A percentile compares a stretch with the other conserved stretches of the same genome.
These are phyloP conservation scores for Eurotiales sp. DNA, from an alignment of 2,329 filamentous ascomycete genomes.

Conservation along the genomic window DNA sequence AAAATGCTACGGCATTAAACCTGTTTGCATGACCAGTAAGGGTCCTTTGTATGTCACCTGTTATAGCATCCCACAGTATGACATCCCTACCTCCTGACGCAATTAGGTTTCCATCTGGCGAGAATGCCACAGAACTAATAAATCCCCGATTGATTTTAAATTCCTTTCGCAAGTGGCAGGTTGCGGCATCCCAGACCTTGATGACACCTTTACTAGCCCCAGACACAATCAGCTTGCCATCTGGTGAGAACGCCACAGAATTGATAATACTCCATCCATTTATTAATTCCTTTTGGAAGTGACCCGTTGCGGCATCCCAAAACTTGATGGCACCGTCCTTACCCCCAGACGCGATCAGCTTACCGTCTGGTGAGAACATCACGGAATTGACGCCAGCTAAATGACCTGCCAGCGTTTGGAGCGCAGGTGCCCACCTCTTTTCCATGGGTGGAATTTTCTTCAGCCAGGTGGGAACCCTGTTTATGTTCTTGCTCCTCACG, in stretches of 20 bases:
- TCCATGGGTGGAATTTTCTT: neutral
- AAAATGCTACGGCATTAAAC: too few relatives aligned
- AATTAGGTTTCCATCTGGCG: neutral
- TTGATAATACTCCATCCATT: neutral
- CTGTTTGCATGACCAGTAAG: too few relatives aligned
- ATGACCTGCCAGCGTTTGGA: neutral
- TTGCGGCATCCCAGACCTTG: neutral
- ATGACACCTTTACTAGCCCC: neutral
- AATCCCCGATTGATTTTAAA: neutral
- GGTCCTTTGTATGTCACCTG: too few relatives aligned
- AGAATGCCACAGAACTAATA: neutral
- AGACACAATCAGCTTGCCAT: neutral
- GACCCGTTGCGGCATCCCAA: neutral
- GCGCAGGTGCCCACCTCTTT: neutral
- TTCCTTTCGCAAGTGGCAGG: neutral
- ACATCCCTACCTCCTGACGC: neutral
- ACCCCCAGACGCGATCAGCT: neutral
- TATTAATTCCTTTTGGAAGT: neutral
- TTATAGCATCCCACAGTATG: neutral
- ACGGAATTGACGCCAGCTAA: conserved; percentile 1
- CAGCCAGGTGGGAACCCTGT: neutral
- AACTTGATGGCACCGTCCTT: neutral
- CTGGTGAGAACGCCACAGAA: neutral
- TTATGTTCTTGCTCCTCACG: neutral
- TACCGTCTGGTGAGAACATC: conserved; percentile 4